Evolutionary conservation across 2,329 filamentous ascomycete species (phyloP), one percentile per base, ranked within the genome.

Genomic region (Aspergillus oerlinghausenensis): DNA sequence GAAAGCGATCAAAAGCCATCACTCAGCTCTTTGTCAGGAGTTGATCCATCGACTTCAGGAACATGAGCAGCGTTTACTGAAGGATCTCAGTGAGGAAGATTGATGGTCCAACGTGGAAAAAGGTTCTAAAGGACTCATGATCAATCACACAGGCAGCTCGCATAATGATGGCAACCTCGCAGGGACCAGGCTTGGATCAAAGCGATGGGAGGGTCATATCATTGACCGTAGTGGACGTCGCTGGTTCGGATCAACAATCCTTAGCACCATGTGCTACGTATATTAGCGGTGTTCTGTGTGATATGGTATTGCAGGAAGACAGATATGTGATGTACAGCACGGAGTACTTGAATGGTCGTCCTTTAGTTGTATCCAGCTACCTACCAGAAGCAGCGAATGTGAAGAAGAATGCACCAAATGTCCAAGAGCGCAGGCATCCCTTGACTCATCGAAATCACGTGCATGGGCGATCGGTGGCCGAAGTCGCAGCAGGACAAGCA

Each of bases 361-460:
- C 32, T 35, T 35, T 14, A 17, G 14, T 17, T 38, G 32, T 38
- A 29, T 11, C 28, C 10, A 35, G 14, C 32, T 38, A 17, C 5
- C 14, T 38, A 17, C 32, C 29, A 35, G 40, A 43, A 2, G 4
- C 10, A 6, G 21, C 43, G 10, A 47, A 26, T 26, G 43, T 11
- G 11, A 25, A 26, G 21, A 47, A 11, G 43, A 47, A 47, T 47
- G 21, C 43, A 47, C 11, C 23, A 10, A 35, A 10, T 45, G 17
- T 21, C 32, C 19, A 49, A 38, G 26, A 23, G 29, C 9, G 42
- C 42, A 45, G 40, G n/a, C n/a, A 43, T 32, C 40, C 26, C 26
- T 51, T 23, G 17, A 21, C 55, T 66, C 64, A 67, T 65, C 65
- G 65, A 60, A 55, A 64, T 70, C 67, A 70, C 67, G 67, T 70